Evolutionary conservation across 2,329 filamentous ascomycete genomes (phyloP), one percentile per base, ranked within the genome.

Genomic region (Lecanicillium sp.): DNA sequence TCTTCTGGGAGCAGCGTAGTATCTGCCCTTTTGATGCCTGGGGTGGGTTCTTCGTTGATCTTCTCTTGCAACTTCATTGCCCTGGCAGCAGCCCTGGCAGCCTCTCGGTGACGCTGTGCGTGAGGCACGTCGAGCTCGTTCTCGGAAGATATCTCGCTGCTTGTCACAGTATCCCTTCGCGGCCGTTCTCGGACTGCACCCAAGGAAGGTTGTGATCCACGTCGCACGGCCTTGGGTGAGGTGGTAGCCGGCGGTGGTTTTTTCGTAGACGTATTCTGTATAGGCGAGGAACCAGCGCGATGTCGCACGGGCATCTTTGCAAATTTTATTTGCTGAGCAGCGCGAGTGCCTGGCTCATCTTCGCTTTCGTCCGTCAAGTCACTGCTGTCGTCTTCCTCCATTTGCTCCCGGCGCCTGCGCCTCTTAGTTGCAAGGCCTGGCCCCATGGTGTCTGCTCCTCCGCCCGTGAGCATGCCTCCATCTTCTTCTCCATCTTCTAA

Each of bases 251-350:
- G 61, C 3, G 65, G 64, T 4, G 71, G 68, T 43, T 81, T 78
- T 32, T 71, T 70, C 18, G 78, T 60, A 43, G 73, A 77, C 13
- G 79, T 80, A 12, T 73, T 76, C 48, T 86, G 80, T 28, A 85
- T 80, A 4, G 90, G 90, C 34, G 90, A 95, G 1, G 89, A 95
- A 9, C 86, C 90, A 18, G 89, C 85, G 40, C 90, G 80, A 48
- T 79, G 80, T 20, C 89, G 78, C 31, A 95, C 74, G 1, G 92
- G 90, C 85, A 95, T 90, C 63, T 96, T 96, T 35, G 84, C 80
- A 60, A 98, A 98, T 55, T 90, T 89, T 57, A 96, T 95, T 58
- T 94, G 86, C 56, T 94, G 86, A 3, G 83, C 83, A 32, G 85
- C 83, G 39, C 86, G 80, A 45, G 79, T 73, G 41, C 86, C 82